Base-by-base conservation (phyloP, 768 basidiomycete genomes). In the Austroboletus festivus region DNA sequence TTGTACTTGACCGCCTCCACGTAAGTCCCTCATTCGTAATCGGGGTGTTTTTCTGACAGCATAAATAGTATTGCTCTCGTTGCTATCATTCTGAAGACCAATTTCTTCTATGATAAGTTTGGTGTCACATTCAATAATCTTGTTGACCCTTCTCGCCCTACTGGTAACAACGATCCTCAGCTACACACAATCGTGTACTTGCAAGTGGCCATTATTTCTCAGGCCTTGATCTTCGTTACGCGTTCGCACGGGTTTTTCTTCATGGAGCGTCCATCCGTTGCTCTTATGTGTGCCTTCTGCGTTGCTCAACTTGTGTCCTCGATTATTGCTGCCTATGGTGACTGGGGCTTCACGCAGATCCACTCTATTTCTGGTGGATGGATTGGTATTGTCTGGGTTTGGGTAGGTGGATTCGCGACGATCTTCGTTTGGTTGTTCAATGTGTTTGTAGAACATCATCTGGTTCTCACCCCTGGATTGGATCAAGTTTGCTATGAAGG, bases 131-230 rank as follows among this genome's bases (percentile, higher is more conserved):
- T 89, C 60, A 57, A 62, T 3, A 5, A 35, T 12, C 7, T 5
- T 28, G 28, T 5, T 28, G 28, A n/a, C n/a, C n/a, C n/a, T n/a
- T 12, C 28, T 28, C 68, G 28, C 71, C 75, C 57, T 1, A n/a
- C 6, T 4, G 1, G 13, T 5, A 10, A 46, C 46, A 88, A 88
- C 66, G 86, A 91, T 66, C 69, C 67, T n/a, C 75, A 84, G 58
- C 74, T 93, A 5, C 92, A 95, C 77, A 88, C 86, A 74, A 80
- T 96, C 60, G 78, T 93, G 65, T 95, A 96, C 78, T 81, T 94
- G 58, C 92, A 95, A 73, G 95, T 98, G 50, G 95, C 95, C 52
- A 94, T 97, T 71, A 98, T 98, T 74, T 97, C 95, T 39, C 95
- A 98, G 70, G 95, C 95, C 2, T 77, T 98, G 55, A 96, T 95